Base-by-base conservation (phyloP, 768 basidiomycete species). In the Tylopilus felleus region DNA sequence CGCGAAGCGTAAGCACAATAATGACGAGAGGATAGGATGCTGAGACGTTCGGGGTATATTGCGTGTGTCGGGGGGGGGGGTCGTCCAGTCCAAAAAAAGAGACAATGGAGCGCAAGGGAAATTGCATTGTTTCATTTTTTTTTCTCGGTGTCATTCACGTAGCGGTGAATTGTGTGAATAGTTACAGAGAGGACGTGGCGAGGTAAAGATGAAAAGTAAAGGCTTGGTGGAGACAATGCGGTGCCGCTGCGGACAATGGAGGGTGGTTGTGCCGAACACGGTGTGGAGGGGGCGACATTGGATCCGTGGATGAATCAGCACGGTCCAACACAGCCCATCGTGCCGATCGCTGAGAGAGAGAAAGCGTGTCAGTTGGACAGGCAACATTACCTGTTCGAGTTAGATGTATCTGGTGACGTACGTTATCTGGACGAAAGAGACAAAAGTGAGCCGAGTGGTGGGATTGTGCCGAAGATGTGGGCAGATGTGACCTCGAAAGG, bases 351-450 rank as follows among this genome's bases (percentile, higher is more conserved):
- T 59, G 69, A 56, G 61, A 50, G 47, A 49, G 60, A 31, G 61
- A 38, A 56, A 56, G 39, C 47, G 68, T 66, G 66, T 69, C 65
- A 69, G 63, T 67, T 63, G 65, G 57, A 55, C 56, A 69, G 65
- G 64, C 57, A 60, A 71, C 67, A 67, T 63, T 62, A 14, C 67
- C 67, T 1, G 8, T 35, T 69, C 41, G 65, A 50, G 67, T 61
- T 69, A 68, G 64, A 68, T 71, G 56, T 49, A 58, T 51, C 64
- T 58, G 53, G 49, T 66, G 68, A 52, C 55, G 66, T 71, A 71
- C 67, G 65, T 60, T 56, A 69, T 69, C 50, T 56, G 58, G 53
- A 59, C 51, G 49, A 50, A 67, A 56, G 52, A 22, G 69, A 53
- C 53, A 55, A 17, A 35, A 0, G 0, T 0, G 65, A 33, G 2